These are phyloP conservation scores for Porcisia hertigi DNA, from an alignment of 208 protist genomes.

Conservation along the genomic window DNA sequence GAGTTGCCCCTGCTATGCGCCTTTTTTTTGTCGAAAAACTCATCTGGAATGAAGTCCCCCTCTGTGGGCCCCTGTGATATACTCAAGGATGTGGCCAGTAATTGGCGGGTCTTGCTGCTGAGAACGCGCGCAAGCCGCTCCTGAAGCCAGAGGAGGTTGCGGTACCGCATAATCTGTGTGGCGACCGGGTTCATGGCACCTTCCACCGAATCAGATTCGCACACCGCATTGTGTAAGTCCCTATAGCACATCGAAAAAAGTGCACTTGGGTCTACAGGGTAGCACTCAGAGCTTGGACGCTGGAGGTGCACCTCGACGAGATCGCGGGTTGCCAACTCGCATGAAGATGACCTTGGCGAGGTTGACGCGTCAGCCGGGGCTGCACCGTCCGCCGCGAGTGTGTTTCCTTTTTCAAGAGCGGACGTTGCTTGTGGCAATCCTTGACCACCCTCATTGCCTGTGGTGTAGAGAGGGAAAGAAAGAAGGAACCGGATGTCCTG, in stretches of 20 bases:
- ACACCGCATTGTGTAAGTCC: constrained; percentile 29
- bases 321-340: neutral
- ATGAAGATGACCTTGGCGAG: neutral
- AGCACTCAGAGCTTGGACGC: constrained; percentile 34
- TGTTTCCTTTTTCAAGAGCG: neutral
- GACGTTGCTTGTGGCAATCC: neutral
- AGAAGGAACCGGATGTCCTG: constrained; percentile 83
- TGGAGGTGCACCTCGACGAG: constrained; percentile 16
- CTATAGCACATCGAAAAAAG: constrained; percentile 38
- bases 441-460: neutral
- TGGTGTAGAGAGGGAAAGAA: constrained; percentile 45
- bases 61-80: constrained; percentile 40
- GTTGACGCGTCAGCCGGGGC: neutral
- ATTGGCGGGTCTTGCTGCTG: constrained; percentile 33
- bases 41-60: constrained; percentile 63
- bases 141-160: constrained; percentile 67
- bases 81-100: constrained; percentile 35
- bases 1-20: neutral
- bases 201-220: neutral
- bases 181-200: constrained; percentile 23
- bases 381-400: too few species aligned
- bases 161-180: constrained; percentile 43
- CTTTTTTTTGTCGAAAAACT: constrained; percentile 32
- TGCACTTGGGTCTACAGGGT: constrained; percentile 22
- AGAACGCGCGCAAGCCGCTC: constrained; percentile 43